phyloP scores from a whole-genome alignment of 805 yeast genomes.

The Wickerhamiella kurtzmanii region DNA sequence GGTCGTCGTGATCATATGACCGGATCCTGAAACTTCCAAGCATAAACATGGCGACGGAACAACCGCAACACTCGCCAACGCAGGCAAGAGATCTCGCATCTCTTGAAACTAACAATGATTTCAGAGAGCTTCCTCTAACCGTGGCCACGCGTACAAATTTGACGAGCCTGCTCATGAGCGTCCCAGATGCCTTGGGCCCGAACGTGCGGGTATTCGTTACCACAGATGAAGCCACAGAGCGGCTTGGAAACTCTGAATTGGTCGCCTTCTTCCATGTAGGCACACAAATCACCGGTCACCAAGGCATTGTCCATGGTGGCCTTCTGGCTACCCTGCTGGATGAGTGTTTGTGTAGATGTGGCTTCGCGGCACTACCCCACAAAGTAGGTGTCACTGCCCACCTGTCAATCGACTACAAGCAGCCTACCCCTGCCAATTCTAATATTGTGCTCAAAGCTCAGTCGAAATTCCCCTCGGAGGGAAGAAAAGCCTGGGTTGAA shows the following conservation, averaged over 20 bases:
- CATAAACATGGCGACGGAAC: no score
- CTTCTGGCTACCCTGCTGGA: slow-evolving; percentile 70
- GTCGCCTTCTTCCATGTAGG: slow-evolving; percentile 65
- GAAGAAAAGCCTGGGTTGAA: slow-evolving; percentile 68
- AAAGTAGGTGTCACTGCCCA: slow-evolving; percentile 82
- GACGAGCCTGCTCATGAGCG: slow-evolving; percentile 7
- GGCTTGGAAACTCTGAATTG: slow-evolving; percentile 28
- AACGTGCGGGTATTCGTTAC: slow-evolving; percentile 10
- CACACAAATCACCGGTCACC: slow-evolving; percentile 44
- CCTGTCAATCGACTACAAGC: slow-evolving; percentile 45
- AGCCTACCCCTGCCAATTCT: slow-evolving; percentile 46
- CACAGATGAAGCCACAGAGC: slow-evolving; percentile 12
- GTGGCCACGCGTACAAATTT: neutral
- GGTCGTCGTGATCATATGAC: no score
- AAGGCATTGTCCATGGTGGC: slow-evolving; percentile 78
- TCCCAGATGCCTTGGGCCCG: slow-evolving; percentile 7
- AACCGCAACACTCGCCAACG: no score
- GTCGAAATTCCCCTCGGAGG: slow-evolving; percentile 45
- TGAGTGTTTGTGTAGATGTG: slow-evolving; percentile 75
- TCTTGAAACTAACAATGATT: neutral
- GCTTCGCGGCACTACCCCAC: slow-evolving; percentile 68
- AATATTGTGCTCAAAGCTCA: slow-evolving; percentile 55
- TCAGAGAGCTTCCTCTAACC: neutral
- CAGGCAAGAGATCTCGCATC: neutral
- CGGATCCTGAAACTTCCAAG: no score